These are phyloP conservation scores for Chaetomium cochliodes DNA, from an alignment of 495 filamentous ascomycete species.

Conservation along the genomic window DNA sequence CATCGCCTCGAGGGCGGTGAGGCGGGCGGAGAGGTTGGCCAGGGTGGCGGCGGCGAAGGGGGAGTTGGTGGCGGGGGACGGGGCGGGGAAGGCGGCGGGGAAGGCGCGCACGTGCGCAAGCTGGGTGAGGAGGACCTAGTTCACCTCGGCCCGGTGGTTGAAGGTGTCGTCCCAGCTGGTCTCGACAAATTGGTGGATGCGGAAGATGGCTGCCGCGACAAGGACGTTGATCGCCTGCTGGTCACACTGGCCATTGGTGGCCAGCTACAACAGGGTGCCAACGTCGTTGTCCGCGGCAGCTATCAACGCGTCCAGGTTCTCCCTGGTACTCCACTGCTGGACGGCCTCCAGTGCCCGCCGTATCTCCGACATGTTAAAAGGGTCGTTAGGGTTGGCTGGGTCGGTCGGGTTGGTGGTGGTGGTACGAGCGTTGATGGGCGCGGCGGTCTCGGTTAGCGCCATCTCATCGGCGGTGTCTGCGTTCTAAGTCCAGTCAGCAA, in stretches of 20 bases:
- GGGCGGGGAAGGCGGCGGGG: background rate
- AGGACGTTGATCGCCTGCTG: background rate
- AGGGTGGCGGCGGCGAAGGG: background rate
- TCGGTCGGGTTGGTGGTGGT: no score
- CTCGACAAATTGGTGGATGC: background rate
- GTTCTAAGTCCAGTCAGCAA: slow-evolving; percentile 10
- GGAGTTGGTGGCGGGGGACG: background rate
- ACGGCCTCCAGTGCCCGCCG: background rate
- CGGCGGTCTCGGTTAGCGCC: background rate
- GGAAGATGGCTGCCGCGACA: background rate
- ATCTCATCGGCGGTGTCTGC: background rate
- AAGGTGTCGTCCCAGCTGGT: background rate
- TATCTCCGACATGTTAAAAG: background rate
- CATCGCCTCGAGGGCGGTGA: background rate
- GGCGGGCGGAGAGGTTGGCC: background rate
- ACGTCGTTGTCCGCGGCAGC: background rate
- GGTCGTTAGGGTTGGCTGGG: background rate
- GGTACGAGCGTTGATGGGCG: background rate
- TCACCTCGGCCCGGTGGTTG: background rate
- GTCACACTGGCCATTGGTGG: background rate
- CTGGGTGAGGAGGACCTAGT: background rate
- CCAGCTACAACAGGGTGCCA: background rate
- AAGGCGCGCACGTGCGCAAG: background rate
- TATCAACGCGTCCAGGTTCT: background rate
- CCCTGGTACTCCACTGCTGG: background rate